These are phyloP conservation scores for Flaveria trinervia DNA, from an alignment of 129 eudicot genomes.

Conservation along the genomic window DNA sequence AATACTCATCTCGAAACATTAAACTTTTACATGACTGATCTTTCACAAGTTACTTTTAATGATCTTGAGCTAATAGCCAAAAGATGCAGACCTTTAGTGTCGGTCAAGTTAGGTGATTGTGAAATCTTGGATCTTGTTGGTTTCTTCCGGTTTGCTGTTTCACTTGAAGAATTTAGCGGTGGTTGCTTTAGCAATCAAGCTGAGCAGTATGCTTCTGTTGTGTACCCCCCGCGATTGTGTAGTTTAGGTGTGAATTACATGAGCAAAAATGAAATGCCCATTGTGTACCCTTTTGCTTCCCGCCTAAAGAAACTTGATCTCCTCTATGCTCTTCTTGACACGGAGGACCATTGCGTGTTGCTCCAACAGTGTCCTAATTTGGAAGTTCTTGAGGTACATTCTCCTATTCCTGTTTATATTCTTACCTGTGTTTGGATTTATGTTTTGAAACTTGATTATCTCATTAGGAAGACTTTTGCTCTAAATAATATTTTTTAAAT, in stretches of 20 bases:
- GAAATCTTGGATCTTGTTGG: conserved; percentile 57
- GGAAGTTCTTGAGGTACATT: conserved; percentile 79
- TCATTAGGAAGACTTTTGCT: neutral
- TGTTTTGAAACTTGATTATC: neutral
- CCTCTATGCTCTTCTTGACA: conserved; percentile 64
- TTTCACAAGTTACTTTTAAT: conserved; percentile 33
- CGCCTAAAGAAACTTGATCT: conserved; percentile 71
- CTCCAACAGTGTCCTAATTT: conserved; percentile 67
- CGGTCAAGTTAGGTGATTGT: conserved; percentile 65
- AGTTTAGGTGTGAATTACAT: conserved; percentile 62
- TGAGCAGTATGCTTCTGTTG: conserved; percentile 42
- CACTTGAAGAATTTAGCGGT: conserved; percentile 84
- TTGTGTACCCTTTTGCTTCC: conserved; percentile 61
- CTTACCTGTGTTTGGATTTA: neutral
- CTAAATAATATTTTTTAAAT: neutral
- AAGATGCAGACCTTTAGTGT: conserved; percentile 52
- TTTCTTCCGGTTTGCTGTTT: conserved; percentile 51
- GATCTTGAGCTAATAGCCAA: conserved; percentile 76
- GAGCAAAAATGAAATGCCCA: conserved; percentile 55
- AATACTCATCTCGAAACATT: conserved; percentile 63
- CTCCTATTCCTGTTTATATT: neutral
- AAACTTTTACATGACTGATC: conserved; percentile 79
- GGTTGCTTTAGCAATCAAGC: conserved; percentile 54
- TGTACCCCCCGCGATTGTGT: conserved; percentile 50
- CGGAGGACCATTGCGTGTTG: conserved; percentile 63